These are phyloP conservation scores for Aspergillus puulaauensis DNA, from an alignment of 2,329 filamentous ascomycete genomes.

Conservation along the genomic window DNA sequence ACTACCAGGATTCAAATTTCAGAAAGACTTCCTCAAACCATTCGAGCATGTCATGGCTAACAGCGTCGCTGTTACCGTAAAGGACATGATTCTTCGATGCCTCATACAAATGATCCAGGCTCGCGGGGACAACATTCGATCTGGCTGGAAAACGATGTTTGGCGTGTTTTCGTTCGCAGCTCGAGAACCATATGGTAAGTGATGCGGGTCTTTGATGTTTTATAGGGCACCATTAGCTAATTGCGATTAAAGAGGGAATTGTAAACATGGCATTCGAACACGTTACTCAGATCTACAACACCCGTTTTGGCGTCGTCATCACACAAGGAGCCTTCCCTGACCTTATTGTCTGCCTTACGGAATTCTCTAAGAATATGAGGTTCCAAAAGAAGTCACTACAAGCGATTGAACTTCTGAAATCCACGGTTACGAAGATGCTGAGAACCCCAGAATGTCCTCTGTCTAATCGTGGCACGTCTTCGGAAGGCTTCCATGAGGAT, in stretches of 20 bases:
- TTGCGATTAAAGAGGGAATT: slow-evolving; percentile 67
- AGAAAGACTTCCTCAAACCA: slow-evolving; percentile 97
- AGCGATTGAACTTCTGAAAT: slow-evolving; percentile 91
- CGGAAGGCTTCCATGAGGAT: slow-evolving; percentile 44
- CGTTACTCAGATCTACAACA: slow-evolving; percentile 92
- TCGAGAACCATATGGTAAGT: slow-evolving; percentile 73
- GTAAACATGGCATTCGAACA: slow-evolving; percentile 97
- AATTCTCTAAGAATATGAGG: slow-evolving; percentile 97
- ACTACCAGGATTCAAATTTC: slow-evolving; percentile 97
- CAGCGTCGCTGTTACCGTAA: slow-evolving; percentile 85
- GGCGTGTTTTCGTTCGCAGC: slow-evolving; percentile 97
- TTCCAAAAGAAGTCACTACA: slow-evolving; percentile 99
- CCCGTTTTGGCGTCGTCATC: slow-evolving; percentile 92
- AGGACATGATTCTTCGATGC: slow-evolving; percentile 95
- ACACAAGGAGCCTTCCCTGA: slow-evolving; percentile 96
- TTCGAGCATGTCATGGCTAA: slow-evolving; percentile 98
- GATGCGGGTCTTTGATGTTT: not conserved
- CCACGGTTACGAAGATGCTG: slow-evolving; percentile 90
- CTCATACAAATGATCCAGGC: slow-evolving; percentile 99
- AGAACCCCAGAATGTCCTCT: slow-evolving; percentile 93
- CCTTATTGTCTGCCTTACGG: slow-evolving; percentile 90
- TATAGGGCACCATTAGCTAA: not conserved
- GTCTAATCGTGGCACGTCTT: slow-evolving; percentile 61
- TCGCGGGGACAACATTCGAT: slow-evolving; percentile 91
- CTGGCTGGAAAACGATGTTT: slow-evolving; percentile 99